These are phyloP conservation scores for Talaromyces liani DNA, from an alignment of 495 filamentous ascomycete genomes.

Conservation along the genomic window DNA sequence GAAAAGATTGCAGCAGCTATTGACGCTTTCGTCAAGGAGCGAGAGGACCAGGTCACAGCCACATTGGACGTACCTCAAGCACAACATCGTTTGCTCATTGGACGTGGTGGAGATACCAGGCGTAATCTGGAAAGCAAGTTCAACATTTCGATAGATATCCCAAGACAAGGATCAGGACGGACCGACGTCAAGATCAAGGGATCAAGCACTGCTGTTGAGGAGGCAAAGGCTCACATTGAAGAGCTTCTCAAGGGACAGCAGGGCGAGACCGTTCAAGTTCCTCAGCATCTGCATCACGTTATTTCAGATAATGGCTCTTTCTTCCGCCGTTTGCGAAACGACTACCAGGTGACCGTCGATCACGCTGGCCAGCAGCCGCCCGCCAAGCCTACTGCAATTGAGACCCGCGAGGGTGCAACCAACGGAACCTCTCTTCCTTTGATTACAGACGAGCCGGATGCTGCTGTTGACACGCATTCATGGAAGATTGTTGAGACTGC, in stretches of 20 bases:
- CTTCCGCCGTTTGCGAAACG: conserved; percentile 77
- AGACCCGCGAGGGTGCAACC: conserved; percentile 35
- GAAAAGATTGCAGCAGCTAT: conserved; percentile 84
- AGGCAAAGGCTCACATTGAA: conserved; percentile 76
- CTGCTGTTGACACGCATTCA: conserved; percentile 55
- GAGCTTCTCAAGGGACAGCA: conserved; percentile 75
- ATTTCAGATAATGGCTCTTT: conserved; percentile 86
- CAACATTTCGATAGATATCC: conserved; percentile 82
- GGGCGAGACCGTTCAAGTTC: conserved; percentile 78
- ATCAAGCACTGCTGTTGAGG: conserved; percentile 66
- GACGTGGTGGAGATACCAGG: conserved; percentile 79
- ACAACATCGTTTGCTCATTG: conserved; percentile 87
- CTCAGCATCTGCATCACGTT: conserved; percentile 69
- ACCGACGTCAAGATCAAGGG: conserved; percentile 77
- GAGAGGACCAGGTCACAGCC: conserved; percentile 67
- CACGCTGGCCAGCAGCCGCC: conserved; percentile 75
- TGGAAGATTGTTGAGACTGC: conserved; percentile 69
- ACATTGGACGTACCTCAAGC: conserved; percentile 73
- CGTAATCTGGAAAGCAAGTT: conserved; percentile 84
- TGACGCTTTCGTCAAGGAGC: conserved; percentile 66
- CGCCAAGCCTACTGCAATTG: conserved; percentile 45
- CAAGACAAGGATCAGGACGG: conserved; percentile 63
- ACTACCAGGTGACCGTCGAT: conserved; percentile 81
- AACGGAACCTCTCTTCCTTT: conserved; percentile 58
- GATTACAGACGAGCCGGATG: conserved; percentile 75